Evolutionary conservation across 1,139 yeast species (phyloP), one percentile per base, ranked within the genome.

Genomic region (Pneumocystis jirovecii): DNA sequence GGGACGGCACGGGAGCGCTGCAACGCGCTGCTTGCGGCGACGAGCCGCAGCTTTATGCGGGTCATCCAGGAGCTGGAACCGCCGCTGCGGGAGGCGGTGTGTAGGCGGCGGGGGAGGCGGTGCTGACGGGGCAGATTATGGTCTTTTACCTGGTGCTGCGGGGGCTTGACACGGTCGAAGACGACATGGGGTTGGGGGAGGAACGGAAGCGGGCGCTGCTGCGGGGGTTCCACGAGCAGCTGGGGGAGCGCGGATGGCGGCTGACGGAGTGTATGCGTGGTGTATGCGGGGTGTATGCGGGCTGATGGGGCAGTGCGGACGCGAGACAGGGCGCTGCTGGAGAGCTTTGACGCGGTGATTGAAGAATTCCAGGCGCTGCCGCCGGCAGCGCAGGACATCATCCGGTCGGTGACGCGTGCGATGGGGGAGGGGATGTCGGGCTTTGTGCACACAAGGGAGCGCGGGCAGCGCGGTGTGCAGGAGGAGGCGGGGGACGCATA

Each of bases 381-480:
- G 72, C 85, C 89, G 2, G 84, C 81, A 68, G 91, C 89, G 75
- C 95, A 87, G 76, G 86, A 82, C 65, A 86, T 91, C 60, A 84
- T 93, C 70, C 82, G 81, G 70, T 89, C 86, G 68, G 88, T 89
- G 71, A 85, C 96, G 64, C 72, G 79, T 65, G 81, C 85, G 74
- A 93, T 93, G 98, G 97, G 97, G 65, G 85, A 88, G 70, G 98
- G 98, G 66, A 93, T 93, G 99, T 97, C 97, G 40, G 93, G 89
- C 72, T 93, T 91, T 75, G 86, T 10, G 8, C 5, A 35, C 37
- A 35, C 37, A 35, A 35, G 8, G 7, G 12, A 15, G 12, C 17
- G 17, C 40, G 17, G 17, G 17, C 2, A 8, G 7, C 17, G 7
- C 40, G n/a, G n/a, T n/a, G n/a, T n/a, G n/a, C n/a, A n/a, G n/a